Evolutionary conservation across 2,329 filamentous ascomycete genomes (phyloP).

Genomic region (Aspergillus brunneoviolaceus): DNA sequence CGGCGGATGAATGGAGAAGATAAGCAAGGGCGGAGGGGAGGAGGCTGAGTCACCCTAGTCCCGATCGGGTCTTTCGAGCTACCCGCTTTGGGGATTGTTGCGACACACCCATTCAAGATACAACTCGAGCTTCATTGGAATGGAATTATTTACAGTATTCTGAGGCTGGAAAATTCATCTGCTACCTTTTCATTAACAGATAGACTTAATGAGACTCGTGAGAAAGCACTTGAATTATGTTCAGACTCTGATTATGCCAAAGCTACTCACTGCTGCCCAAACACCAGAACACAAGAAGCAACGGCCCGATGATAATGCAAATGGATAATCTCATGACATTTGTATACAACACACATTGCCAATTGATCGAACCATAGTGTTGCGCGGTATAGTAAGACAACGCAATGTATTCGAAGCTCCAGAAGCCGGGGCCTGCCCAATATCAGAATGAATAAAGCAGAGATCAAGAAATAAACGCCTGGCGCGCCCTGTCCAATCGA

Average conservation of each 20-base stretch:
- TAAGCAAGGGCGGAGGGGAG: conserved; percentile 14
- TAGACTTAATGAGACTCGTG: too few species aligned
- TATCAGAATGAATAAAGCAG: conserved; percentile 15
- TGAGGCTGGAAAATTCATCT: too few species aligned
- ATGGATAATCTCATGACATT: neutral
- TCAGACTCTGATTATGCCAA: too few species aligned
- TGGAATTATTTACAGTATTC: too few species aligned
- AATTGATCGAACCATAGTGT: neutral
- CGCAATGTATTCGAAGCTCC: neutral
- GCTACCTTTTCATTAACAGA: too few species aligned
- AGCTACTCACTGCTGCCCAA: conserved; percentile 4
- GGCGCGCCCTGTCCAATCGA: neutral
- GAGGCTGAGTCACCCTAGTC: conserved; percentile 22
- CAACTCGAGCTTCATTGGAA: too few species aligned
- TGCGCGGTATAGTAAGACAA: neutral
- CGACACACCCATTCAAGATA: neutral
- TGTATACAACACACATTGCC: neutral
- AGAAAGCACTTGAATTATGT: too few species aligned
- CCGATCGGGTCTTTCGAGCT: conserved; percentile 21
- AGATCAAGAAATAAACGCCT: conserved; percentile 2
- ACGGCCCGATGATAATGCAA: neutral
- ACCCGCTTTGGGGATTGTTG: neutral
- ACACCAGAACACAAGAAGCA: neutral
- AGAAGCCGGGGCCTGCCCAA: conserved; percentile 27
- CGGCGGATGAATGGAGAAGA: conserved; percentile 11